Base-by-base conservation (phyloP, 1,284 basidiomycete genomes). In the Exobasidium rhododendri region DNA sequence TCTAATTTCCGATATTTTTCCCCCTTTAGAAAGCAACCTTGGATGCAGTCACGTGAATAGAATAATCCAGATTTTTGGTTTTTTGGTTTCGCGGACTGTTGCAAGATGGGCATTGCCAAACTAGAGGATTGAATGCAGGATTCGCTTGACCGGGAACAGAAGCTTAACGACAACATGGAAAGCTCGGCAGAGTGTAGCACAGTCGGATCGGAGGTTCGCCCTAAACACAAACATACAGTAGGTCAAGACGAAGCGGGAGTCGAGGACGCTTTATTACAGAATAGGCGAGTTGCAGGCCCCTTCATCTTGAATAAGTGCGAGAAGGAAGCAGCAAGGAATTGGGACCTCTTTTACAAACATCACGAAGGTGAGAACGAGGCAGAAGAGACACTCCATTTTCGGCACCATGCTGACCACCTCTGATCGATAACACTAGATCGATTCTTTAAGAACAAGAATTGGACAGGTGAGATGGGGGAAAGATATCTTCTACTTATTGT, bases 371-470 rank as follows among this genome's bases (percentile, higher is more conserved):
- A 40, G 35, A 7, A 50, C 43, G 35, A 53, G 50, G 3, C 29
- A 20, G 17, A 52, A 14, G 50, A 52, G 43, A 45, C 17, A 17
- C 43, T n/a, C 43, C 17, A n/a, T 45, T 17, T n/a, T n/a, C 43
- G 43, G 43, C 43, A n/a, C 43, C 32, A 26, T 29, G 24, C 50
- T 10, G 13, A 43, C 31, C 17, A 3, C 31, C 7, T 43, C 53
- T 59, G 17, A 59, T 22, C 6, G 13, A n/a, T n/a, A n/a, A n/a
- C n/a, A n/a, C n/a, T 10, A 40, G 73, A 71, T 55, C 65, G 64
- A 14, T 81, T 81, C 60, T 81, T 81, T 71, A 80, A 81, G 58
- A 73, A 80, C 45, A 69, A 80, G 2, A 77, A 81, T 56, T 81
- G 81, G 81, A 80, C 76, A 40, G 35, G 35, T 40, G 35, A 40